Evolutionary conservation across 768 basidiomycete genomes (phyloP).

Genomic region (Obba rivulosa): DNA sequence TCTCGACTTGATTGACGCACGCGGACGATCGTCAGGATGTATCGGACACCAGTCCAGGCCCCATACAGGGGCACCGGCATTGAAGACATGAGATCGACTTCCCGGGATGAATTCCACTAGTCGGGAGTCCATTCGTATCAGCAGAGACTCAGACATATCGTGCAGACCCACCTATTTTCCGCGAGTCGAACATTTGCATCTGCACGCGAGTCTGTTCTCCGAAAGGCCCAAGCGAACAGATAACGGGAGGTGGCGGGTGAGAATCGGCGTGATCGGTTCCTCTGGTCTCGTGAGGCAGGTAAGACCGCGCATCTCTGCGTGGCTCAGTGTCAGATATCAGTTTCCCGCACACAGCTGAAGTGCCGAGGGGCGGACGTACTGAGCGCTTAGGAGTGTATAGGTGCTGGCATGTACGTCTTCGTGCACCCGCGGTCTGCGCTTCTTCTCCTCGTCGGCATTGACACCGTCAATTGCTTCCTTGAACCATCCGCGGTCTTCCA

Average conservation of each 20-base stretch:
- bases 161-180: slow-evolving; percentile 48
- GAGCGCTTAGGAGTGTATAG: slow-evolving; percentile 4
- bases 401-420: slow-evolving; percentile 25
- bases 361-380: slow-evolving; percentile 5
- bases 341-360: neutral
- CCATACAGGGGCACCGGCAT: slow-evolving; percentile 87
- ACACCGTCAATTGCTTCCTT: slow-evolving; percentile 48
- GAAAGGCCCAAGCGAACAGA: slow-evolving; percentile 65
- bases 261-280: slow-evolving; percentile 48
- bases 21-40: slow-evolving; percentile 45
- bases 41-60: slow-evolving; percentile 93
- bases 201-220: slow-evolving; percentile 43
- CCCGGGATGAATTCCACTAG: slow-evolving; percentile 57
- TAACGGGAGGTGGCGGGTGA: slow-evolving; percentile 46
- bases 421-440: slow-evolving; percentile 58
- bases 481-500: slow-evolving; percentile 75
- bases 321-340: neutral
- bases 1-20: slow-evolving; percentile 31
- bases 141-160: too few relatives aligned
- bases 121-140: neutral
- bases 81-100: slow-evolving; percentile 67
- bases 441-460: slow-evolving; percentile 36
- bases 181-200: slow-evolving; percentile 50
- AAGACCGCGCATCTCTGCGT: slow-evolving; percentile 48
- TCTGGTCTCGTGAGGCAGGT: slow-evolving; percentile 50